phyloP scores from a whole-genome alignment of 2,329 filamentous ascomycete genomes.

The Fusarium sarcochroum region DNA sequence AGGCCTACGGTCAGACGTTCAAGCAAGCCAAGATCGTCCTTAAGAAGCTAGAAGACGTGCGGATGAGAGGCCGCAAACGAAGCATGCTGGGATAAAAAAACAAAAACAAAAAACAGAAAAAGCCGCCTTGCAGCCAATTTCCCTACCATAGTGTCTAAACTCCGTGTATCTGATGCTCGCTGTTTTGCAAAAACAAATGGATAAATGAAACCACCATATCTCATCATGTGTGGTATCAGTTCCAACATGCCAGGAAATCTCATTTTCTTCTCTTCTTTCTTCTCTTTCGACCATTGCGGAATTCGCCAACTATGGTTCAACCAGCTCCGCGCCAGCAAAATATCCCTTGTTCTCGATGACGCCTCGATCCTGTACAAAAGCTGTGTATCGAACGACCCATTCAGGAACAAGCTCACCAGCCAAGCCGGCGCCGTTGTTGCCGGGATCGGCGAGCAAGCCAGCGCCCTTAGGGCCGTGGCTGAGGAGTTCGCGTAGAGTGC shows the following conservation, averaged over 20 bases:
- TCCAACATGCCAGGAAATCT: conserved; percentile 27
- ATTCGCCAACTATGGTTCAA: conserved; percentile 52
- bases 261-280: conserved; percentile 8
- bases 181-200: conserved; percentile 48
- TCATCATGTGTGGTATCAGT: conserved; percentile 30
- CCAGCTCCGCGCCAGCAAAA: conserved; percentile 86
- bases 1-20: conserved; percentile 80
- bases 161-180: conserved; percentile 54
- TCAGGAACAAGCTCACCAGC: conserved; percentile 85
- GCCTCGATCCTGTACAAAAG: conserved; percentile 91
- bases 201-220: conserved; percentile 34
- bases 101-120: conserved; percentile 23
- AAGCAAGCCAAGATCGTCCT: conserved; percentile 82
- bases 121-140: conserved; percentile 47
- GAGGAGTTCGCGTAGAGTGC: conserved; percentile 87
- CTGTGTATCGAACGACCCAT: conserved; percentile 98
- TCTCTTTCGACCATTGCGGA: conserved; percentile 1
- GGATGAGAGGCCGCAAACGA: conserved; percentile 93
- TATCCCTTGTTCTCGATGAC: conserved; percentile 99
- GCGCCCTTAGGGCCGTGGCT: conserved; percentile 80
- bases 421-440: conserved; percentile 69
- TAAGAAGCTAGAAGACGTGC: conserved; percentile 89
- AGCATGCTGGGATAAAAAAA: conserved; percentile 87
- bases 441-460: conserved; percentile 77
- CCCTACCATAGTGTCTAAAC: conserved; percentile 46